phyloP scores from a whole-genome alignment of 139 green algal genomes.

The Edaphochlamys debaryana region DNA sequence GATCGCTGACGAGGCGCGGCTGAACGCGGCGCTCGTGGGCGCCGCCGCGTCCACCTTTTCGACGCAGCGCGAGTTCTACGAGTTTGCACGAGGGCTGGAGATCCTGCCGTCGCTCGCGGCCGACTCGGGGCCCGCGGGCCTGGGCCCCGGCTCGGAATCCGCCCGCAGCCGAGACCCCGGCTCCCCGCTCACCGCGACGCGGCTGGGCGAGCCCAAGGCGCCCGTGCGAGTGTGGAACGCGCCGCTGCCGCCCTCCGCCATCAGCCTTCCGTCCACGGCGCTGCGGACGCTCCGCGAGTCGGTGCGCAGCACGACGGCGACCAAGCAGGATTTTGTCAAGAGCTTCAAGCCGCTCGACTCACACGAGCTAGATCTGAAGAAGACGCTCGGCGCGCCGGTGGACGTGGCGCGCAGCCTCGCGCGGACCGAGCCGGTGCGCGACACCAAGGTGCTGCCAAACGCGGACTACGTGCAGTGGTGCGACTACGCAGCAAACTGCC shows the following conservation, averaged over 20 bases:
- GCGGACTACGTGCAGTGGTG: conserved; percentile 36
- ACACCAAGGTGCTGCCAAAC: conserved; percentile 37
- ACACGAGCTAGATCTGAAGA: conserved; percentile 42
- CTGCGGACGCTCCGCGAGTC: conserved; percentile 39
- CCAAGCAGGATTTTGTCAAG: conserved; percentile 40
- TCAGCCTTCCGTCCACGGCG: conserved; percentile 39
- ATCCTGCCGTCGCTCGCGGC: conserved; percentile 11
- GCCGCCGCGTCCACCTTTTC: conserved; percentile 10
- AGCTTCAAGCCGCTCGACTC: conserved; percentile 23
- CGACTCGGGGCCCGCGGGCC: neutral
- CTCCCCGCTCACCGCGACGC: neutral
- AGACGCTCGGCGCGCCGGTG: conserved; percentile 43
- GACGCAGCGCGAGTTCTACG: conserved; percentile 17
- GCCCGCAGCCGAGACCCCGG: neutral
- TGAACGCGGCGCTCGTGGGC: conserved; percentile 21
- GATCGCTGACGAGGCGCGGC: conserved; percentile 6
- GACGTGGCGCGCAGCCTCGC: conserved; percentile 34
- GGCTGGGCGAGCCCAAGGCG: conserved; percentile 22
- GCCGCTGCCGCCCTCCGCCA: conserved; percentile 41
- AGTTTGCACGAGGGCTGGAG: conserved; percentile 29
- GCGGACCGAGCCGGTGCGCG: conserved; percentile 43
- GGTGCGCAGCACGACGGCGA: conserved; percentile 30
- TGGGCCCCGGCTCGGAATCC: neutral
- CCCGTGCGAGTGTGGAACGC: conserved; percentile 39
- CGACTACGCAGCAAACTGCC: conserved; percentile 43